Conservation (phyloP, 2,329 filamentous ascomycete genomes). For the Myriosclerotinia duriaeana region DNA sequence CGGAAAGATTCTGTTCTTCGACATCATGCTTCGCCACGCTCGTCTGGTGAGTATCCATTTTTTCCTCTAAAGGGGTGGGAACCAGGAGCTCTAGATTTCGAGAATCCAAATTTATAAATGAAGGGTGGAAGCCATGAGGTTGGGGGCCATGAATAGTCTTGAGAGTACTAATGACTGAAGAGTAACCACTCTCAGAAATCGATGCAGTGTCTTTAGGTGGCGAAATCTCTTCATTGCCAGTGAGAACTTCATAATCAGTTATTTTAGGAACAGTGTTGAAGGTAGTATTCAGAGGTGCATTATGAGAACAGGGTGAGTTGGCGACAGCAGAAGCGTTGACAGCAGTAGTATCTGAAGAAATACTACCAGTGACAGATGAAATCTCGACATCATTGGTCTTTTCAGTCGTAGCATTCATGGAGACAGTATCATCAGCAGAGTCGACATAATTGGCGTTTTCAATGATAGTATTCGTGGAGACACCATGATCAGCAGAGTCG, state of each 20-base stretch:
- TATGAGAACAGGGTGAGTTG: background rate
- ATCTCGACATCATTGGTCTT: background rate
- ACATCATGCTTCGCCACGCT: background rate
- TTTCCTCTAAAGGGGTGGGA: no score
- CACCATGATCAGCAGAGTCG: background rate
- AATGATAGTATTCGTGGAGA: background rate
- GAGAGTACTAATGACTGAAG: background rate
- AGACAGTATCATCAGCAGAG: background rate
- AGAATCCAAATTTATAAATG: background rate
- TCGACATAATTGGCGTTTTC: background rate
- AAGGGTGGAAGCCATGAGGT: background rate
- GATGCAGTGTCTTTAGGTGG: background rate
- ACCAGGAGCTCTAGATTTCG: background rate
- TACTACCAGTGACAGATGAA: background rate
- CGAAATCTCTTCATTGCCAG: background rate
- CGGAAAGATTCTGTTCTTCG: background rate
- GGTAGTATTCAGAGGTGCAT: background rate
- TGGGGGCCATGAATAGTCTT: conserved; percentile 6
- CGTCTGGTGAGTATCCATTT: background rate
- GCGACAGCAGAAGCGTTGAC: background rate
- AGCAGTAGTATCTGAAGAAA: background rate
- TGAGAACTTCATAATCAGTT: background rate
- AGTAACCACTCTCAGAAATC: background rate
- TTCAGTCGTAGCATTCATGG: background rate
- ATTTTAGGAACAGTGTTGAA: background rate